Evolutionary conservation across 805 yeast genomes (phyloP).

Genomic region (Metschnikowia vanudenii): DNA sequence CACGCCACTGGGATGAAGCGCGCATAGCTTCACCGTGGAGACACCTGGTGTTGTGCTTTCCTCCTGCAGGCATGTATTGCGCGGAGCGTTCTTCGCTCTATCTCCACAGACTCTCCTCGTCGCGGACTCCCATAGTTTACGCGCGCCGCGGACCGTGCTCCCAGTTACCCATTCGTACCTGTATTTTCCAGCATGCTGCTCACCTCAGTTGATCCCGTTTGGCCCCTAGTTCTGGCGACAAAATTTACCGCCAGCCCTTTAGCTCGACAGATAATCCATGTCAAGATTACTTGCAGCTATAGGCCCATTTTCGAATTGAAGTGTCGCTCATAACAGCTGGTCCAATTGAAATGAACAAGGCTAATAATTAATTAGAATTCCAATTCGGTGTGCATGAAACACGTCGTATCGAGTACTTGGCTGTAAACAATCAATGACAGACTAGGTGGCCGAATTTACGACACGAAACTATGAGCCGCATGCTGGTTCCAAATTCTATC

Average conservation of each 20-base stretch:
- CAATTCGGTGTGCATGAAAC: too few relatives aligned
- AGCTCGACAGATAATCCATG: too few relatives aligned
- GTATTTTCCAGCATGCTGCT: slow-evolving; percentile 2
- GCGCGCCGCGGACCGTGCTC: slow-evolving; percentile 13
- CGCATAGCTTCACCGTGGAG: slow-evolving; percentile 6
- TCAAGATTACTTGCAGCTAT: too few relatives aligned
- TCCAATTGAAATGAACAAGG: too few relatives aligned
- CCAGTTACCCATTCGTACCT: slow-evolving; percentile 9
- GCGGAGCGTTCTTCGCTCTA: slow-evolving; percentile 11
- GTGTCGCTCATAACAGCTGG: too few relatives aligned
- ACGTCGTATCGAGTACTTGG: too few relatives aligned
- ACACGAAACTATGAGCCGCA: neutral
- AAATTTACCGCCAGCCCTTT: neutral
- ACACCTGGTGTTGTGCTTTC: slow-evolving; percentile 3
- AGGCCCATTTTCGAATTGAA: too few relatives aligned
- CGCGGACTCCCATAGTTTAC: slow-evolving; percentile 16
- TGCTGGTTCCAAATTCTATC: neutral
- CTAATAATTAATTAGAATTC: too few relatives aligned
- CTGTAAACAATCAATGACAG: too few relatives aligned
- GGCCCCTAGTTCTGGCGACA: neutral
- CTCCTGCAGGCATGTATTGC: slow-evolving; percentile 13
- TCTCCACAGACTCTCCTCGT: slow-evolving; percentile 16
- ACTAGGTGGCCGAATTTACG: neutral
- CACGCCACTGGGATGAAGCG: slow-evolving; percentile 4
- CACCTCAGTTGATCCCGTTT: neutral